phyloP scores from a whole-genome alignment of 192 early-diverging fungal genomes.

The Thamnidium elegans region DNA sequence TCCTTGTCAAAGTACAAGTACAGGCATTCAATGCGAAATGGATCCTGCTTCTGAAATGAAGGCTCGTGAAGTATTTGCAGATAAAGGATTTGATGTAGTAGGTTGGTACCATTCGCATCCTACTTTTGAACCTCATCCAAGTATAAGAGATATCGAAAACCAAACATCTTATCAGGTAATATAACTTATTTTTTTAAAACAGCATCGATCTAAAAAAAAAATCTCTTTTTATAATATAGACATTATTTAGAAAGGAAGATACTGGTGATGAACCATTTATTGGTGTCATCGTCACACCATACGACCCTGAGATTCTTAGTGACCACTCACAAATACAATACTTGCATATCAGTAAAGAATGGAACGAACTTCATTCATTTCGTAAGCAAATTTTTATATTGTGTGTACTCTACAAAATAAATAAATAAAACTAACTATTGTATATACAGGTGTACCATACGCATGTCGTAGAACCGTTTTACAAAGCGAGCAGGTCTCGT shows the following conservation, averaged over 20 bases:
- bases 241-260: slow-evolving; percentile 62
- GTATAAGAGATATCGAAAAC: slow-evolving; percentile 87
- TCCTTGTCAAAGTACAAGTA: slow-evolving; percentile 80
- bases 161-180: slow-evolving; percentile 81
- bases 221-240: slow-evolving; percentile 13
- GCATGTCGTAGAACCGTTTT: slow-evolving; percentile 49
- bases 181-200: background rate
- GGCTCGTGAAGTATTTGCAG: slow-evolving; percentile 72
- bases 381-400: slow-evolving; percentile 37
- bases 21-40: slow-evolving; percentile 84
- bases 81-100: slow-evolving; percentile 62
- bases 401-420: too few species aligned
- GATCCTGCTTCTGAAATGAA: slow-evolving; percentile 84
- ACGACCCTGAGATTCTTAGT: slow-evolving; percentile 52
- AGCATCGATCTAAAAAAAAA: background rate
- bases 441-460: slow-evolving; percentile 46
- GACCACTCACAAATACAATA: slow-evolving; percentile 59
- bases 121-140: slow-evolving; percentile 86
- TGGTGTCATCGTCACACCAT: slow-evolving; percentile 84
- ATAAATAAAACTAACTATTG: too few species aligned
- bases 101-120: slow-evolving; percentile 99
- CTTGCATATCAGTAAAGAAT: slow-evolving; percentile 53
- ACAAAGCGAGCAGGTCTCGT: slow-evolving; percentile 41
- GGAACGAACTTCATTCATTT: slow-evolving; percentile 49
- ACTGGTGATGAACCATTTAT: slow-evolving; percentile 82